Evolutionary conservation across 495 filamentous ascomycete species (phyloP).

Genomic region (Podospora bellae-mahoneyi): DNA sequence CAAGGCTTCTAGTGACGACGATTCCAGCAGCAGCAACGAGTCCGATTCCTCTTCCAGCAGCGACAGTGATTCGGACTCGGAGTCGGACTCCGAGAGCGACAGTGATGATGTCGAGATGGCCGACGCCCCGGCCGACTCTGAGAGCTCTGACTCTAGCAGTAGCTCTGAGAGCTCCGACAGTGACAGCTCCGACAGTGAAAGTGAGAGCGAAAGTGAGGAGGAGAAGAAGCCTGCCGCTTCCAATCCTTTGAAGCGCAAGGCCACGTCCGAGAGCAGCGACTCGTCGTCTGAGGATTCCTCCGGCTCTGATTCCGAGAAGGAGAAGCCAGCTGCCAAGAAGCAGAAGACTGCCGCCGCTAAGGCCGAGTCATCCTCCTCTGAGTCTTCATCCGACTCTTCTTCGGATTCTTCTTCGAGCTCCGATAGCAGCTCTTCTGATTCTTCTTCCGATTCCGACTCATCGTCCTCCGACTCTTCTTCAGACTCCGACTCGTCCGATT

Average conservation of each 20-base stretch:
- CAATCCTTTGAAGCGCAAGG: slow-evolving; percentile 63
- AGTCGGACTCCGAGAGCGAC: slow-evolving; percentile 53
- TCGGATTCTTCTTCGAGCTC: slow-evolving; percentile 39
- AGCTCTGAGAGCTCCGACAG: slow-evolving; percentile 55
- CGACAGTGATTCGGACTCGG: slow-evolving; percentile 63
- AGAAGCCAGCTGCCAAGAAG: slow-evolving; percentile 35
- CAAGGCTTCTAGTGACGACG: slow-evolving; percentile 38
- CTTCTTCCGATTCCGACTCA: slow-evolving; percentile 32
- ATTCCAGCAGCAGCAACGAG: slow-evolving; percentile 17
- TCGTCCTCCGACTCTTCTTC: slow-evolving; percentile 20
- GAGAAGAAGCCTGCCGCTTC: slow-evolving; percentile 27
- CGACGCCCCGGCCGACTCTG: slow-evolving; percentile 48
- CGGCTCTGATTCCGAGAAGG: slow-evolving; percentile 37
- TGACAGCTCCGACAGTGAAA: slow-evolving; percentile 55
- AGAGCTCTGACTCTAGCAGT: slow-evolving; percentile 40
- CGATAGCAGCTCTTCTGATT: slow-evolving; percentile 12
- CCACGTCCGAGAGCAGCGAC: slow-evolving; percentile 42
- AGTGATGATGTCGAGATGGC: slow-evolving; percentile 61
- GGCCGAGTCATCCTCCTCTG: slow-evolving; percentile 31
- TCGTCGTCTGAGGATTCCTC: slow-evolving; percentile 28
- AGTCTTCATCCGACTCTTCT: slow-evolving; percentile 43
- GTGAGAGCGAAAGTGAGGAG: slow-evolving; percentile 60
- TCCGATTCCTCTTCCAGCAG: slow-evolving; percentile 86
- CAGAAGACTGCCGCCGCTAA: slow-evolving; percentile 22
- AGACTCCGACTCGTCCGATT: slow-evolving; percentile 20